Evolutionary conservation across 2,329 filamentous ascomycete species (phyloP), one percentile per base, ranked within the genome.

Genomic region (Berkeleyomyces rouxiae): DNA sequence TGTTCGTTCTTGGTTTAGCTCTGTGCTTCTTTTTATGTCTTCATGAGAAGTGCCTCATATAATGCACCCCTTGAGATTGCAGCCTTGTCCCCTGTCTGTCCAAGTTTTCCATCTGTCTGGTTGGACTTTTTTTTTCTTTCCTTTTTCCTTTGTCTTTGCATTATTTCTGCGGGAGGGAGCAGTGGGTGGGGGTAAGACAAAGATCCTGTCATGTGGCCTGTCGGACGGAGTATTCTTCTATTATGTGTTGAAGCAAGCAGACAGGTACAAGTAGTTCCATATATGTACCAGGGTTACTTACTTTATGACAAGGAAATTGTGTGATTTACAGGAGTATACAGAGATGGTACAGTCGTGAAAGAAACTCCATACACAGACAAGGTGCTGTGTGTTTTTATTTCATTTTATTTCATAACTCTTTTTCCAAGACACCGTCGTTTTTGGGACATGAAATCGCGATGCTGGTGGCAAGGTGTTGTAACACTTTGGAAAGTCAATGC

Each of bases 291-390:
- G 51, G 49, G 33, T n/a, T 23, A 16, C 44, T 47, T 7, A 16
- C n/a, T 47, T n/a, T 39, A 16, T 23, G 23, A 23, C 23, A 23
- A 23, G 23, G 23, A 23, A 23, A 23, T 55, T 55, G 33, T 55
- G n/a, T 55, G 51, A 37, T 55, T 55, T 55, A 7, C 51, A 55
- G 49, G 49, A 55, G 49, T n/a, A 55, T 55, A n/a, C 51, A 55
- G 51, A 55, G 51, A 37, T 31, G 51, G 36, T 55, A 31, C 16
- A 7, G 37, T 53, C 49, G 37, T 7, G 37, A 55, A 39, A 33
- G 36, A 37, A 37, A 23, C 33, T 37, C 3, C 13, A 37, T 37
- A 31, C 51, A 39, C n/a, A 33, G 33, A 10, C 36, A 37, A 33
- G 33, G 11, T 6, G 5, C 11, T 55, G 51, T 37, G 23, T 23